Base-by-base conservation (phyloP, 768 basidiomycete genomes). In the Hortiboletus flavorubellus region DNA sequence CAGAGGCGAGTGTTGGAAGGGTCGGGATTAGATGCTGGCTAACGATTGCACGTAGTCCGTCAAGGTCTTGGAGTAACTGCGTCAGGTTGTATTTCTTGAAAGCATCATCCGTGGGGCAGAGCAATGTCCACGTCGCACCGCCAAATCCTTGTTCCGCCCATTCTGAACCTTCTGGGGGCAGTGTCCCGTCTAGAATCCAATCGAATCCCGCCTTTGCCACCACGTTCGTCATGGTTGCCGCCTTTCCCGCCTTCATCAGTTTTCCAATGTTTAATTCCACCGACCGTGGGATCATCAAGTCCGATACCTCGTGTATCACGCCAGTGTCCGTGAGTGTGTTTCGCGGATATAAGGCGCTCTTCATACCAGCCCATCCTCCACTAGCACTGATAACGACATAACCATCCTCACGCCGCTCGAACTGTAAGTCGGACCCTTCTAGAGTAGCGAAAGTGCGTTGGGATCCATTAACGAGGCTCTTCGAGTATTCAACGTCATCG, bases 61-160 rank as follows among this genome's bases (percentile, higher is more conserved):
- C 77, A 11, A 71, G 55, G 64, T 91, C 79, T 29, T 78, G 79
- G 58, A 85, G 86, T 23, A 93, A 70, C 55, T 73, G 69, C 0
- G 93, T 93, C 54, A 98, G 71, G 73, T 98, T 95, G 69, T 89
- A 73, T 21, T 81, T 75, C 67, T 93, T 87, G 80, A 98, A 97
- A 0, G 96, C 94, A 54, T 89, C 87, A 64, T 99, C 97, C 7
- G 85, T 83, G 4, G 97, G 97, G 61, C 91, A 94, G 21, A 99
- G 78, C 5, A 99, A 71, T 2, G 93, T 96, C 87, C 95, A 98
- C 4, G 87, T 85, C 9, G 70, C 72, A 26, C 75, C 78, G 18
- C 68, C 65, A n/a, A 80, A 63, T 43, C 73, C 77, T 53, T 69
- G 65, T 15, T 84, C 77, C 6, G 79, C 80, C 85, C 86, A 91